Conservation (phyloP, 805 yeast genomes). For the Yamadazyma scolyti region DNA sequence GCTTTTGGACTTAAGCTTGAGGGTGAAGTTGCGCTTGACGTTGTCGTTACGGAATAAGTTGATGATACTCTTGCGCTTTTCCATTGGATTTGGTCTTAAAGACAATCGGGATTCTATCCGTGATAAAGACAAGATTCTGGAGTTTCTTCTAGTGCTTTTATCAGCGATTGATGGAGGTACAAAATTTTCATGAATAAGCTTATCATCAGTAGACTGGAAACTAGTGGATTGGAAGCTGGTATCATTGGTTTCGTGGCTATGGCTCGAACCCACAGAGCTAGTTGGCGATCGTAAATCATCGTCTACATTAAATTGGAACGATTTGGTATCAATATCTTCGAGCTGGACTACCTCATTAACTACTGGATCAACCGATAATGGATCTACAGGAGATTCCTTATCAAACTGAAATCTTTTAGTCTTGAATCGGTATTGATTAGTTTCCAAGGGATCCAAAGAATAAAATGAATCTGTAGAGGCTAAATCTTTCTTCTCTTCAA, state of each 20-base stretch:
- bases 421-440: not conserved
- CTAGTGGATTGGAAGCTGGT: constrained; percentile 6
- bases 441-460: constrained; percentile 3
- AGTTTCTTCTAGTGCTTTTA: constrained; percentile 3
- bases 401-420: not conserved
- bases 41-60: constrained; percentile 13
- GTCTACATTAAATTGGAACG: constrained; percentile 11
- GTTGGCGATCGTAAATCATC: constrained; percentile 1
- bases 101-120: constrained; percentile 6
- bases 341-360: constrained; percentile 8
- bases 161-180: not conserved
- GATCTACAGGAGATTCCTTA: constrained; percentile 3
- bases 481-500: not conserved
- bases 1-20: constrained; percentile 16
- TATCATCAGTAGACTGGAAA: not conserved
- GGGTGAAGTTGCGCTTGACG: constrained; percentile 14
- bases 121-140: constrained; percentile 4
- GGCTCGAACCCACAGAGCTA: constrained; percentile 1
- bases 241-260: constrained; percentile 6
- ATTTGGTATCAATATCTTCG: constrained; percentile 8
- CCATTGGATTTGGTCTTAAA: not conserved
- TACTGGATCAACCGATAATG: constrained; percentile 6
- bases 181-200: not conserved
- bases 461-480: constrained; percentile 1
- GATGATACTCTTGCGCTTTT: constrained; percentile 15